A percentile compares a stretch with the other conserved stretches of the same genome.
Conservation (phyloP, 139 green algal genomes). For the Tetratostichococcus sp. region DNA sequence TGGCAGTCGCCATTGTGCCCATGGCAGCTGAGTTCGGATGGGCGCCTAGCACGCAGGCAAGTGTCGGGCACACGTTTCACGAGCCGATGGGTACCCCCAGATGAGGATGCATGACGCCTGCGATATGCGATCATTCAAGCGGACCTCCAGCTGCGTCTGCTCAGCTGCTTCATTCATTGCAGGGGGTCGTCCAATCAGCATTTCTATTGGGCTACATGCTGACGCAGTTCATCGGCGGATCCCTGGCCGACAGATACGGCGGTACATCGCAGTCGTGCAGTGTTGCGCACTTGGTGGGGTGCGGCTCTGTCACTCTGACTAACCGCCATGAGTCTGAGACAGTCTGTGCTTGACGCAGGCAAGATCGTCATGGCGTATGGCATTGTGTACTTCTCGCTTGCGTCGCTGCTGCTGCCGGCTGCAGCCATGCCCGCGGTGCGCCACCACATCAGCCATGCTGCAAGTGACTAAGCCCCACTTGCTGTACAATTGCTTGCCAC, state of each 20-base stretch:
- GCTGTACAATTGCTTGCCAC: too few species aligned
- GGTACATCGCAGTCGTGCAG: slow-evolving; percentile 18
- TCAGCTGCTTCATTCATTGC: too few species aligned
- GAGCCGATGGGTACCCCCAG: too few species aligned
- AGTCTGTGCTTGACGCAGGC: slow-evolving; percentile 25
- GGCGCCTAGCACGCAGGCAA: slow-evolving; percentile 66
- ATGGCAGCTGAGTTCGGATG: slow-evolving; percentile 85
- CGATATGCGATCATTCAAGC: too few species aligned
- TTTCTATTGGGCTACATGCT: slow-evolving; percentile 95
- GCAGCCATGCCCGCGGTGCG: slow-evolving; percentile 14
- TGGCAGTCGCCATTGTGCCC: slow-evolving; percentile 91
- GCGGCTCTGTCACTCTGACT: too few species aligned
- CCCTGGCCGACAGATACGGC: slow-evolving; percentile 79
- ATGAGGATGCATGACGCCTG: too few species aligned
- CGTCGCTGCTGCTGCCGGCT: slow-evolving; percentile 71
- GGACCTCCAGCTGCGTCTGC: too few species aligned
- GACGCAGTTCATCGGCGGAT: slow-evolving; percentile 82
- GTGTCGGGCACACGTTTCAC: too few species aligned
- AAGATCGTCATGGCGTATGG: slow-evolving; percentile 75
- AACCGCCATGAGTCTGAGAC: too few species aligned
- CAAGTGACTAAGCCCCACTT: background rate
- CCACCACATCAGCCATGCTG: background rate
- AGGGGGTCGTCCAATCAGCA: slow-evolving; percentile 83
- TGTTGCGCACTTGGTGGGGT: too few species aligned
- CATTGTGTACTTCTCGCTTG: slow-evolving; percentile 79